phyloP scores from a whole-genome alignment of 2,329 filamentous ascomycete species.

The Fusarium siculi region DNA sequence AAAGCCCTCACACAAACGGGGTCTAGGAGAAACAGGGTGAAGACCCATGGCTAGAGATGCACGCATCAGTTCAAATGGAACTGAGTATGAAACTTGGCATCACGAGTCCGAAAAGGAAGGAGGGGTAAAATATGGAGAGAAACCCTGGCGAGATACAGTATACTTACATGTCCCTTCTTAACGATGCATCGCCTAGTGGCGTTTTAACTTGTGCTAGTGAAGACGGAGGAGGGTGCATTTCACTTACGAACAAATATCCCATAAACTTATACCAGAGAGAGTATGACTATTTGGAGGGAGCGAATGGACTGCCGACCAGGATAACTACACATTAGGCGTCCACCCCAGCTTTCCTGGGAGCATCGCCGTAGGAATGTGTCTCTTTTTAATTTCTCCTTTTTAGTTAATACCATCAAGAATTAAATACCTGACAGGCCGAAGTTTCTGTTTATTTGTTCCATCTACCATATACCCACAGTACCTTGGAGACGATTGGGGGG shows the following conservation, averaged over 20 bases:
- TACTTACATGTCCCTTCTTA: constrained; percentile 24
- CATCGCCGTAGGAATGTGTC: not conserved
- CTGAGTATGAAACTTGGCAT: constrained; percentile 15
- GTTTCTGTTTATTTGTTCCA: constrained; percentile 9
- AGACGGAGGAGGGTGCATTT: constrained; percentile 19
- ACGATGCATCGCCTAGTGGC: constrained; percentile 35
- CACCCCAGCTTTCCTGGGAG: constrained; percentile 12
- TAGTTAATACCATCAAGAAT: constrained; percentile 34
- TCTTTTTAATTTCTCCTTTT: constrained; percentile 10
- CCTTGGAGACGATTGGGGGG: not conserved
- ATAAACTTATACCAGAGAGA: constrained; percentile 42
- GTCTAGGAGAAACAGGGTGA: constrained; percentile 23
- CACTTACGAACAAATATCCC: constrained; percentile 41
- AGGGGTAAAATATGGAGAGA: constrained; percentile 1
- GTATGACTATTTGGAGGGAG: not conserved
- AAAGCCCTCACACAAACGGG: constrained; percentile 53
- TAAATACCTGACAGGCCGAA: constrained; percentile 8
- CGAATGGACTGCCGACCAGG: constrained; percentile 18
- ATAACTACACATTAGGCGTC: constrained; percentile 20
- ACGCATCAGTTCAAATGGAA: constrained; percentile 25
- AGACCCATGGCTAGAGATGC: constrained; percentile 21
- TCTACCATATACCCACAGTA: not conserved
- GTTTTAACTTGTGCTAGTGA: constrained; percentile 22
- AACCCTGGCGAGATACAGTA: constrained; percentile 4
- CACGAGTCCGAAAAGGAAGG: not conserved